phyloP scores from a whole-genome alignment of 1,284 basidiomycete species.

The Moesziomyces globuligerus region DNA sequence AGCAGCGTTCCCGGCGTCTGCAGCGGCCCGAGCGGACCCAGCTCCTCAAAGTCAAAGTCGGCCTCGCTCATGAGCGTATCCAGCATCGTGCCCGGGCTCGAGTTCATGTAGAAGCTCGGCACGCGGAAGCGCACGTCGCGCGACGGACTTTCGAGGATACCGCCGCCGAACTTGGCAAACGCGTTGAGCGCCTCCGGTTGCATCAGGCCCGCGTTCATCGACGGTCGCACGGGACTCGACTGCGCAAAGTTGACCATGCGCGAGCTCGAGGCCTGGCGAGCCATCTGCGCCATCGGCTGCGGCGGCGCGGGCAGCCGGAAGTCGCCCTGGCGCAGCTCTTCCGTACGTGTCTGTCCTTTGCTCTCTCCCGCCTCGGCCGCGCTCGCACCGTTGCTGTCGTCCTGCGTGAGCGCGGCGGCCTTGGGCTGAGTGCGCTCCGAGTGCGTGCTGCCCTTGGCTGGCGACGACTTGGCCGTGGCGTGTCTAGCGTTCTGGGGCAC shows the following conservation, averaged over 20 bases:
- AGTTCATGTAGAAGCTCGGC: slow-evolving; percentile 58
- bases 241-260: slow-evolving; percentile 40
- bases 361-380: neutral
- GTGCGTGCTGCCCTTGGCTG: slow-evolving; percentile 5
- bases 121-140: slow-evolving; percentile 50
- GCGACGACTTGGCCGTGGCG: slow-evolving; percentile 11
- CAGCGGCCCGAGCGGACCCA: slow-evolving; percentile 29
- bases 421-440: slow-evolving; percentile 1
- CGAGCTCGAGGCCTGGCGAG: slow-evolving; percentile 10
- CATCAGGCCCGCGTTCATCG: slow-evolving; percentile 34
- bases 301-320: slow-evolving; percentile 7
- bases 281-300: slow-evolving; percentile 14
- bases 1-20: slow-evolving; percentile 42
- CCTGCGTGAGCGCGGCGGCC: slow-evolving; percentile 4
- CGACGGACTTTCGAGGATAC: slow-evolving; percentile 36
- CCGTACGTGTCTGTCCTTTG: too few species aligned
- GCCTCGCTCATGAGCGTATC: slow-evolving; percentile 60
- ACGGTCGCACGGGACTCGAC: slow-evolving; percentile 48
- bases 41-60: slow-evolving; percentile 57
- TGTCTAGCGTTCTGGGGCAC: slow-evolving; percentile 19
- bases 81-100: slow-evolving; percentile 62
- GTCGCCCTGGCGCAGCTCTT: neutral
- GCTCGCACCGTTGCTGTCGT: slow-evolving; percentile 4
- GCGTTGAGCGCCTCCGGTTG: slow-evolving; percentile 28
- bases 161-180: slow-evolving; percentile 10